phyloP scores from a whole-genome alignment of 2,329 filamentous ascomycete species.

The Alternaria dauci region DNA sequence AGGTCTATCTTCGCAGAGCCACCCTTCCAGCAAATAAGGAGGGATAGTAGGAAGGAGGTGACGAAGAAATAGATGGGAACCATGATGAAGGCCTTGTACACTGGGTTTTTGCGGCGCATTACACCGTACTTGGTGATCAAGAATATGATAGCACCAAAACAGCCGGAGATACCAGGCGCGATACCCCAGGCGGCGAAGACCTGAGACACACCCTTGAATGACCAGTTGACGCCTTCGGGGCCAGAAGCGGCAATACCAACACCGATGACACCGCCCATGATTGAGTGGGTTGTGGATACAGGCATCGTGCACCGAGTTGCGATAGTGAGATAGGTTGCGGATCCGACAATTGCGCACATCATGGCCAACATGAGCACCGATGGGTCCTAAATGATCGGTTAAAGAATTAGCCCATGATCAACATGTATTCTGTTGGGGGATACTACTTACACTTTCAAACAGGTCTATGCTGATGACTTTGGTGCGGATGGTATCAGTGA shows the following conservation, averaged over 20 bases:
- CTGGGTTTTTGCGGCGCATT: slow-evolving; percentile 62
- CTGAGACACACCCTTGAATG: slow-evolving; percentile 62
- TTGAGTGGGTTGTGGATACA: slow-evolving; percentile 63
- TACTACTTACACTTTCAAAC: slow-evolving; percentile 43
- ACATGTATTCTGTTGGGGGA: background rate
- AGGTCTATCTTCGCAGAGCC: slow-evolving; percentile 58
- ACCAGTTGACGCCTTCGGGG: slow-evolving; percentile 63
- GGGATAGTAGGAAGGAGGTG: slow-evolving; percentile 62
- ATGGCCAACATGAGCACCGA: slow-evolving; percentile 63
- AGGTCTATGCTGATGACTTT: slow-evolving; percentile 57
- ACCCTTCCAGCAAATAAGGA: slow-evolving; percentile 57
- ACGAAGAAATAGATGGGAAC: slow-evolving; percentile 67
- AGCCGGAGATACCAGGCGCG: slow-evolving; percentile 64
- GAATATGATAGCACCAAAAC: slow-evolving; percentile 65
- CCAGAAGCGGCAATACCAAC: slow-evolving; percentile 63
- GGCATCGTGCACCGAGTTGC: slow-evolving; percentile 63
- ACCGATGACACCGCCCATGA: slow-evolving; percentile 54
- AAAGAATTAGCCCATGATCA: background rate
- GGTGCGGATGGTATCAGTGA: slow-evolving; percentile 58
- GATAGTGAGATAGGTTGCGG: slow-evolving; percentile 61
- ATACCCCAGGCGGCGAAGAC: slow-evolving; percentile 70
- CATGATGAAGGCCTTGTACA: slow-evolving; percentile 56
- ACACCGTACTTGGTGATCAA: slow-evolving; percentile 65
- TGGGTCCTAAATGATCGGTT: slow-evolving; percentile 42
- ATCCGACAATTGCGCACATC: slow-evolving; percentile 63